Evolutionary conservation across 139 green algal genomes (phyloP).

Genomic region (Chlorella sp.): DNA sequence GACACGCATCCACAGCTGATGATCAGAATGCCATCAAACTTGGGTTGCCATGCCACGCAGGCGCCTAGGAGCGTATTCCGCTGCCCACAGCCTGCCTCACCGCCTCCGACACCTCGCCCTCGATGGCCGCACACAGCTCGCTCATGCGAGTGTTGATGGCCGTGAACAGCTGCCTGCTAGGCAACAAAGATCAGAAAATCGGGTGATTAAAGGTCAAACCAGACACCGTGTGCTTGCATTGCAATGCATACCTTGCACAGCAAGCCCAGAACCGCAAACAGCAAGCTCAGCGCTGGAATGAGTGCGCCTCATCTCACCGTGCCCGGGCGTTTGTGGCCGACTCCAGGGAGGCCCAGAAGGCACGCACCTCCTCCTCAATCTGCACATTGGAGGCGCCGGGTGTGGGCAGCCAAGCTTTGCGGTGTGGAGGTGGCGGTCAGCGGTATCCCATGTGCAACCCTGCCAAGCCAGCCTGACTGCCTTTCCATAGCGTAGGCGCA

Average conservation of each 20-base stretch:
- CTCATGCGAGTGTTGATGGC: conserved; percentile 65
- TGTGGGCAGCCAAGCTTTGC: background rate
- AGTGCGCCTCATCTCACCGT: conserved; percentile 1
- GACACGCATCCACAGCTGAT: background rate
- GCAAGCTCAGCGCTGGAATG: too few species aligned
- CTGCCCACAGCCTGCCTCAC: background rate
- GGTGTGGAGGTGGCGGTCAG: background rate
- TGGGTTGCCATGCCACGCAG: too few species aligned
- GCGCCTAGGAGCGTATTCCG: too few species aligned
- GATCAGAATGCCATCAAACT: too few species aligned
- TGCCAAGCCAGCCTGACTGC: background rate
- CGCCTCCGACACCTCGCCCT: conserved; percentile 52
- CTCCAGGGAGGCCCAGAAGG: conserved; percentile 78
- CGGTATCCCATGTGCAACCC: too few species aligned
- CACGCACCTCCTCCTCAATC: conserved; percentile 65
- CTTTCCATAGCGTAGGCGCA: too few species aligned
- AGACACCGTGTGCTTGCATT: too few species aligned
- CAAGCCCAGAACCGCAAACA: too few species aligned
- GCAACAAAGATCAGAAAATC: background rate
- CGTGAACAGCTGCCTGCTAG: conserved; percentile 48
- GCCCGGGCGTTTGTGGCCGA: conserved; percentile 62
- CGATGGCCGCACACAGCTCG: conserved; percentile 52
- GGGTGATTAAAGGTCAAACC: too few species aligned
- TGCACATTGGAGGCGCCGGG: too few species aligned
- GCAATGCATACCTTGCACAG: too few species aligned